Evolutionary conservation across 2,329 filamentous ascomycete genomes (phyloP), one percentile per base, ranked within the genome.

Genomic region (Metarhizium anisopliae): DNA sequence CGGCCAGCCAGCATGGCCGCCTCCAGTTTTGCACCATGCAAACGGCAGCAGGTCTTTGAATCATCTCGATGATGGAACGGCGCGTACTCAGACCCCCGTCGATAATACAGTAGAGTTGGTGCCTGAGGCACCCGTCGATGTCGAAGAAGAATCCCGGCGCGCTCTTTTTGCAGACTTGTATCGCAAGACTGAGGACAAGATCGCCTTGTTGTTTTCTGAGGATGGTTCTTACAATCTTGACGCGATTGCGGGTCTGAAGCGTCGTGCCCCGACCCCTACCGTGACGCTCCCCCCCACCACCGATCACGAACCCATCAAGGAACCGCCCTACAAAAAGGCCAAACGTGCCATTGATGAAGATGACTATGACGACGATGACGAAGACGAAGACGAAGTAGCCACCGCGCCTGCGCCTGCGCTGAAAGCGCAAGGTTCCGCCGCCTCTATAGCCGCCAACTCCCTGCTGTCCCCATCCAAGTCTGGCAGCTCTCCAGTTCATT

Each of bases 321-420:
- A 86, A 65, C 81, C 83, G 54, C 82, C 84, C 42, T 74, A 79
- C 56, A 96, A 94, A 74, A 87, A 89, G 72, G 79, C 84, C 50
- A 87, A 87, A 70, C 81, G 89, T 65, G 78, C 83, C 68, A 91
- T 93, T 78, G 84, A 91, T 64, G 89, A 93, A 68, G 87, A 91
- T 64, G 87, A 93, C 72, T 92, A 93, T 67, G 89, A 93, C 47
- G 87, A 90, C 16, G 83, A 85, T 18, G 79, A 83, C 2, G 75
- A 82, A 72, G 75, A 90, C 16, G 86, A 89, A 1, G 84, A 87
- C 7, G 85, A 87, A 16, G 85, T 83, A 49, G 83, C 85, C 18
- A 78, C 82, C 1, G 75, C 82, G 72, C 75, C 80, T 60, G 77
- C 80, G 61, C 75, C 80, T 16, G 53, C 56, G 68, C 78, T 61